A percentile compares a stretch with the other conserved stretches of the same genome.
Conservation (phyloP, 1,139 yeast species). For the Pneumocystis sp. region DNA sequence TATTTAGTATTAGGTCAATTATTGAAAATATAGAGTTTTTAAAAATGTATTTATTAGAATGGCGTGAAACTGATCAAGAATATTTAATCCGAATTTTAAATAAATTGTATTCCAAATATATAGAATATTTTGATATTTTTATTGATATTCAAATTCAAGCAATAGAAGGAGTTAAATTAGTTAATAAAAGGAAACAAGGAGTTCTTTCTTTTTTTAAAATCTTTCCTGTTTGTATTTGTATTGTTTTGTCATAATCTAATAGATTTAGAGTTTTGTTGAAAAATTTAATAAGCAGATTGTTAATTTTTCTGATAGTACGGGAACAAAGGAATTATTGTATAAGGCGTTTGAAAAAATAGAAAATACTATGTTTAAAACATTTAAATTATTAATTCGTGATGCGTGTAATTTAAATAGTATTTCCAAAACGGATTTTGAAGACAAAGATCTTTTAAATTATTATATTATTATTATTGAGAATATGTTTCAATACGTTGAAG, state of each 20-base stretch:
- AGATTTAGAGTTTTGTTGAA: background rate
- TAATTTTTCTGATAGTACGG: constrained; percentile 8
- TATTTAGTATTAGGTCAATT: background rate
- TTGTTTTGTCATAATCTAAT: background rate
- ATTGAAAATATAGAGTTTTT: constrained; percentile 30
- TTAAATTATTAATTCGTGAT: constrained; percentile 22
- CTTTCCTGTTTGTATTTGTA: constrained; percentile 22
- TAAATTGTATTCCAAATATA: constrained; percentile 39
- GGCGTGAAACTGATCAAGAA: constrained; percentile 50
- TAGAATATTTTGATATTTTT: constrained; percentile 44
- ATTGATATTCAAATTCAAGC: constrained; percentile 40
- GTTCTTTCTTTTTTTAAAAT: constrained; percentile 32
- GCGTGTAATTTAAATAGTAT: constrained; percentile 4
- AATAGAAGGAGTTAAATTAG: constrained; percentile 40
- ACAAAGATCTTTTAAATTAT: constrained; percentile 41
- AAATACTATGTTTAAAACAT: constrained; percentile 22
- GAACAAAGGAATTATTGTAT: constrained; percentile 29
- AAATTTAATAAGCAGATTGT: background rate
- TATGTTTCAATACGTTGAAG: constrained; percentile 43
- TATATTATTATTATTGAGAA: constrained; percentile 52
- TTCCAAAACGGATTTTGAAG: constrained; percentile 30
- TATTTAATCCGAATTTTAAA: constrained; percentile 41
- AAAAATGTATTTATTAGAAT: constrained; percentile 26
- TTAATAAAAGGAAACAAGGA: constrained; percentile 28
- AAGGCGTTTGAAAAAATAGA: constrained; percentile 30